Percentiles rank a stretch among this genome's conserved stretches.
Evolutionary conservation across 148 eudicot genomes (phyloP).

Genomic region (Vaccinium darrowii): DNA sequence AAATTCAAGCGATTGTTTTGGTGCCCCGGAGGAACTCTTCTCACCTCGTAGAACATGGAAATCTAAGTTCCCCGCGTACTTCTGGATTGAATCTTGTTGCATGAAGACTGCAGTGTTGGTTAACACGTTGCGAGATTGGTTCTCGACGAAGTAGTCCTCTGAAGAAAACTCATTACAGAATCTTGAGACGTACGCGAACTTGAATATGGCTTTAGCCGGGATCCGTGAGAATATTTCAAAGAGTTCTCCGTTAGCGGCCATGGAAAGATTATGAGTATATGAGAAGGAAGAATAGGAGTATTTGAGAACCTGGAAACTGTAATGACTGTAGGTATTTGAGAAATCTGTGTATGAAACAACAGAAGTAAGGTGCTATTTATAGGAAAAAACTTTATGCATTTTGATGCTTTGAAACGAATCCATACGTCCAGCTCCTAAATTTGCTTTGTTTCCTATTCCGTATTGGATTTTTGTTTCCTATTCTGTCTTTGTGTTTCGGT

Average conservation of each 20-base stretch:
- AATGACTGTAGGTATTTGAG: no score
- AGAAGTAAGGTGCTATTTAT: no score
- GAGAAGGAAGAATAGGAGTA: no score
- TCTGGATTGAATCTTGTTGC: not conserved
- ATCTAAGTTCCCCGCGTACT: not conserved
- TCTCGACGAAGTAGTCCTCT: not conserved
- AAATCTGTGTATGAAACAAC: no score
- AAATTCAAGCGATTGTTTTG: not conserved
- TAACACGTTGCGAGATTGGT: not conserved
- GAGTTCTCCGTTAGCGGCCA: not conserved
- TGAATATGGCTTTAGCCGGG: not conserved
- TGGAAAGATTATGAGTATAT: not conserved
- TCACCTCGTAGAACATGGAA: not conserved
- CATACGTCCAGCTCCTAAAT: no score
- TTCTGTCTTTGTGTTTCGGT: not conserved
- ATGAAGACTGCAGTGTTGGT: not conserved
- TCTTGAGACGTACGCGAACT: not conserved
- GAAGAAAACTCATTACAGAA: not conserved
- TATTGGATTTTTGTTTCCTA: not conserved
- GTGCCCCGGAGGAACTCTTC: not conserved
- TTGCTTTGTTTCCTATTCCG: no score
- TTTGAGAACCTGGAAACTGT: no score
- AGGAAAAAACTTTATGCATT: no score
- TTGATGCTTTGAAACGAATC: no score
- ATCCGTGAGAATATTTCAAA: not conserved